Evolutionary conservation across 306 rosid genomes (phyloP), one percentile per base, ranked within the genome.

Genomic region (Quercus alba): DNA sequence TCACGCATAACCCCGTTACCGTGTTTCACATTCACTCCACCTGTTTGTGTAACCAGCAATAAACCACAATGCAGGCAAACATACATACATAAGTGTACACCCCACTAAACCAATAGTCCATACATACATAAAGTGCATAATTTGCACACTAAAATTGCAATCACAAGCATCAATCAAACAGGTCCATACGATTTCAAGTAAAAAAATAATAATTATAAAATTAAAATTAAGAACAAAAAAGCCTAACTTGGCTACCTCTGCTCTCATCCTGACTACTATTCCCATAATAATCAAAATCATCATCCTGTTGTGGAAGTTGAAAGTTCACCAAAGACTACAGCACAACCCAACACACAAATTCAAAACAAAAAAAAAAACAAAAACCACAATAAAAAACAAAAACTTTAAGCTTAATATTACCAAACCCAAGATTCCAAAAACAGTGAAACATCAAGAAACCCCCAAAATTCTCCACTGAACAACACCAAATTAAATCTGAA

Each of bases 241-340:
- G 84, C 84, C 85, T 83, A 91, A 97, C 96, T 91, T 88, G 96
- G 84, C 88, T 93, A 81, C 86, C 93, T 88, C 97, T 91, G 92
- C 99, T 96, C 91, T 93, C 99, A 84, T 93, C 99, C 94, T 93
- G 98, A 88, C 98, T 96, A 85, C 98, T 96, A 87, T 91, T 90
- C 46, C 88, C 98, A 82, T 91, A 91, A 81, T 96, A 93, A 87
- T 93, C 93, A 81, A 91, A 93, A 76, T 84, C 98, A 89, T 91
- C 97, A 85, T 88, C 97, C 58, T 90, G 90, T 78, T 88, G 88
- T 75, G 99, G 97, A 84, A 96, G 94, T 86, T 87, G 98, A 84
- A 88, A 96, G 89, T 87, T 96, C 92, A 93, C 79, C 97, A 96
- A 90, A 79, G 99, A 69, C 99, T 95, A 86, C 91, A 90, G 79